These are phyloP conservation scores for Thermochaetoides thermophila DNA, from an alignment of 495 filamentous ascomycete species.

Conservation along the genomic window DNA sequence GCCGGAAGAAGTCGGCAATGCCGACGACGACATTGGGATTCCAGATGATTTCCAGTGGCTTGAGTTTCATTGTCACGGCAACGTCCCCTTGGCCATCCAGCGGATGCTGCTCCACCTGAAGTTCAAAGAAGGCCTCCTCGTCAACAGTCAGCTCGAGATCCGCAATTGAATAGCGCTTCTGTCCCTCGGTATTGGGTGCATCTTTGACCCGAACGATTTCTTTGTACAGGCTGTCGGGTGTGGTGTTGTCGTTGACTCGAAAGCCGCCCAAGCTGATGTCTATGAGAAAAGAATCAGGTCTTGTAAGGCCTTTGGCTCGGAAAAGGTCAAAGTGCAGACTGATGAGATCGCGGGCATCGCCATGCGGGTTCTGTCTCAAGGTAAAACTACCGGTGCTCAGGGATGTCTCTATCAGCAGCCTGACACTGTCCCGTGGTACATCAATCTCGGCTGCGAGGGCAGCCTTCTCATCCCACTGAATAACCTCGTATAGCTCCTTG, in stretches of 20 bases:
- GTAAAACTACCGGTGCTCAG: constrained; percentile 91
- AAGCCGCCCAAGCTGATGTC: constrained; percentile 84
- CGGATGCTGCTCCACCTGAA: constrained; percentile 88
- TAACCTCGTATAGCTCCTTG: constrained; percentile 91
- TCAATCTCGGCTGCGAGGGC: constrained; percentile 76
- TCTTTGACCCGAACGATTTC: constrained; percentile 95
- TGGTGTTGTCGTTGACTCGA: constrained; percentile 91
- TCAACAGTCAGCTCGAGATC: constrained; percentile 45
- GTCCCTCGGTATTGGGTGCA: constrained; percentile 39
- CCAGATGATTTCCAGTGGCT: constrained; percentile 92
- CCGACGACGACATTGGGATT: constrained; percentile 86
- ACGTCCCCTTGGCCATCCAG: constrained; percentile 84
- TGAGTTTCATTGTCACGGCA: constrained; percentile 76
- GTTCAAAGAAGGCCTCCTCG: constrained; percentile 72
- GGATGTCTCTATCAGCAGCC: constrained; percentile 79
- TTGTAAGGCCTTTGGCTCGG: constrained; percentile 69
- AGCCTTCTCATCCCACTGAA: constrained; percentile 96
- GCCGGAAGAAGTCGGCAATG: constrained; percentile 85
- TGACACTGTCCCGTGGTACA: constrained; percentile 75
- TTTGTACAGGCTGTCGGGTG: constrained; percentile 71
- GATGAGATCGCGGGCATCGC: constrained; percentile 60
- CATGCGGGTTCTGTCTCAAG: constrained; percentile 73
- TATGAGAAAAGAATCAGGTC: constrained; percentile 76
- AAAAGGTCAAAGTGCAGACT: constrained; percentile 89
- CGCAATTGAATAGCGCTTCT: constrained; percentile 39